Percentiles rank a stretch among this genome's conserved stretches.
phyloP scores from a whole-genome alignment of 805 yeast genomes.

The Yamadazyma kitorensis region DNA sequence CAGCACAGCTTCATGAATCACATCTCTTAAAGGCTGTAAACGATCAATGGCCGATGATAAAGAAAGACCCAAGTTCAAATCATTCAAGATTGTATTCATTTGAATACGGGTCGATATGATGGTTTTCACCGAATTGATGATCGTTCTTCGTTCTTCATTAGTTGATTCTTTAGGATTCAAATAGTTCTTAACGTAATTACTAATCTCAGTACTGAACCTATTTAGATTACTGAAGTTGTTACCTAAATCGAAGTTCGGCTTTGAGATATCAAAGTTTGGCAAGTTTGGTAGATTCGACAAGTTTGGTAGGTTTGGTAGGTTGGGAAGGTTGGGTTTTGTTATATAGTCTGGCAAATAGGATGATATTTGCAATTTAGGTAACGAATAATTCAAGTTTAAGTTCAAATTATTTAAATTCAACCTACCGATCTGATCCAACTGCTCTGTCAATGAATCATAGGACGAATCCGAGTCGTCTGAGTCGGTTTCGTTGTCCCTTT shows the following conservation, averaged over 20 bases:
- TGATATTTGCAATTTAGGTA: constrained; percentile 6
- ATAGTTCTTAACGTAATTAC: constrained; percentile 9
- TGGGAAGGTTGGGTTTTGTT: constrained; percentile 17
- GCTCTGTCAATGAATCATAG: constrained; percentile 40
- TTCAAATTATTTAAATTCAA: constrained; percentile 22
- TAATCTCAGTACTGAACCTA: constrained; percentile 7
- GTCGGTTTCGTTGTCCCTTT: not conserved
- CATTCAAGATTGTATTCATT: constrained; percentile 38
- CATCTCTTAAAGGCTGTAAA: constrained; percentile 44
- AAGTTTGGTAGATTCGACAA: constrained; percentile 16
- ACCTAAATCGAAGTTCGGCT: constrained; percentile 7
- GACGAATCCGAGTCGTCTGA: constrained; percentile 31
- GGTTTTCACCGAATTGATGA: constrained; percentile 25
- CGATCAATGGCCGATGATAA: constrained; percentile 51
- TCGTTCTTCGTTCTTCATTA: constrained; percentile 10
- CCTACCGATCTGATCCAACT: constrained; percentile 52
- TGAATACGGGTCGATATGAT: constrained; percentile 41
- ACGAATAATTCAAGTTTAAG: constrained; percentile 4
- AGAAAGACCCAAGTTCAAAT: constrained; percentile 45
- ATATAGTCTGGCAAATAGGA: constrained; percentile 9
- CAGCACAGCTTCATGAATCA: constrained; percentile 46
- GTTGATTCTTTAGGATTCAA: constrained; percentile 13
- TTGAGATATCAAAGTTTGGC: constrained; percentile 4
- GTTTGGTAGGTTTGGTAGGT: constrained; percentile 23
- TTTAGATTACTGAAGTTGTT: constrained; percentile 8